Evolutionary conservation across 192 early-diverging fungal genomes (phyloP).

Genomic region (Dissophora ornata): DNA sequence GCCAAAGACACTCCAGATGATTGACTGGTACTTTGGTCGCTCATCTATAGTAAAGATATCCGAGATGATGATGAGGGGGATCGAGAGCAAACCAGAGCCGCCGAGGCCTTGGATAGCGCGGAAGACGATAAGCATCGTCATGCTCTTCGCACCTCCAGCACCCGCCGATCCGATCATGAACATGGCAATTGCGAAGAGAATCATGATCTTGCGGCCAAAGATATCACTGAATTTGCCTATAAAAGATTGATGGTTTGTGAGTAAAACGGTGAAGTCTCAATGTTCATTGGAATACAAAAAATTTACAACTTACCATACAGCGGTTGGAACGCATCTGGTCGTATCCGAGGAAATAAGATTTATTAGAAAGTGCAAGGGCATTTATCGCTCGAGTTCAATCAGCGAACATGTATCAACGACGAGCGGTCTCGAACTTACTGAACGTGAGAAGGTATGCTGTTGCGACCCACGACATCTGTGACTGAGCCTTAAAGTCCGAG

Average conservation of each 20-base stretch:
- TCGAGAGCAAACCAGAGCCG: slow-evolving; percentile 78
- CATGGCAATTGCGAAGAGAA: slow-evolving; percentile 77
- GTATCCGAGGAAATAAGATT: too few species aligned
- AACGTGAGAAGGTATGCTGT: slow-evolving; percentile 73
- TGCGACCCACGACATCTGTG: slow-evolving; percentile 83
- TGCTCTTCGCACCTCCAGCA: slow-evolving; percentile 81
- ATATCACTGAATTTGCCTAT: slow-evolving; percentile 87
- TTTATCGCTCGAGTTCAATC: too few species aligned
- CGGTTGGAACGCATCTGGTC: slow-evolving; percentile 38
- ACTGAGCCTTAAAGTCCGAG: slow-evolving; percentile 66
- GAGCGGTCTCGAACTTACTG: too few species aligned
- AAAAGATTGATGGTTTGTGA: neutral
- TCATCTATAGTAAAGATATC: slow-evolving; percentile 89
- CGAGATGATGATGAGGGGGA: slow-evolving; percentile 85
- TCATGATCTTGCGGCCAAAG: slow-evolving; percentile 86
- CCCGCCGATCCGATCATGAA: slow-evolving; percentile 86
- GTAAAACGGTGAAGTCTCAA: neutral
- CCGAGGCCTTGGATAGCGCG: slow-evolving; percentile 88
- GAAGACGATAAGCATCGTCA: slow-evolving; percentile 74
- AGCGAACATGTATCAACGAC: too few species aligned
- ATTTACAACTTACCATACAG: slow-evolving; percentile 17
- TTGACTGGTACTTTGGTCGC: slow-evolving; percentile 88
- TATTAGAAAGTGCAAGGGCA: too few species aligned
- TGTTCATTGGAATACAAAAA: neutral
- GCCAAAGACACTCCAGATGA: slow-evolving; percentile 84